Base-by-base conservation (phyloP, 2,329 filamentous ascomycete genomes). In the Ophiostoma sp. region DNA sequence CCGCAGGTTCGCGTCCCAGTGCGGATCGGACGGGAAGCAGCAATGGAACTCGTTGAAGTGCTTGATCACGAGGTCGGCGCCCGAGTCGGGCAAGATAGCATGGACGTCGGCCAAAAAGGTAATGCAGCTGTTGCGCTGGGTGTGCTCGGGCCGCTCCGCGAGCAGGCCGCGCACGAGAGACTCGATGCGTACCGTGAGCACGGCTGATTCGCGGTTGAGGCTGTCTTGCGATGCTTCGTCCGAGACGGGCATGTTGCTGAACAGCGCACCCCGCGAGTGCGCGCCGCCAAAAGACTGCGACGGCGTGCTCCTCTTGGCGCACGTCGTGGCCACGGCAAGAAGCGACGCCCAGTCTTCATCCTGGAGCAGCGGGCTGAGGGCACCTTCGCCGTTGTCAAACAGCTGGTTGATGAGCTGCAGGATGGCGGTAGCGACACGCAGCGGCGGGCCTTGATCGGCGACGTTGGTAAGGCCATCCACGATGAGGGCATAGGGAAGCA, bases 21-120 rank as follows among this genome's bases (percentile, higher is more conserved):
- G 80, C 64, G 82, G 77, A 72, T 91, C 88, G 0, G 89, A 90
- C 2, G 90, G 90, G 62, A 88, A 89, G 73, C 90, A 90, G 73
- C 86, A 88, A 63, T 88, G 82, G 71, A 89, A 89, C 67, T 90
- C 85, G 68, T 84, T 83, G 71, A 89, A 90, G 74, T 91, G 87
- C 62, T 86, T 83, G 60, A 92, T 82, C 38, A 92, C 83, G 11
- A 89, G 79, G 64, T 83, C 83, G 1, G 85, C 87, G 8, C 86
- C 85, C 4, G 84, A 83, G 74, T 92, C 87, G 5, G 87, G 87
- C 8, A 92, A 81, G 47, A 86, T 82, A 16, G 80, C 78, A 67
- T 88, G 84, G 16, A 91, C 82, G 38, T 82, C 80, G 42, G 85
- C 81, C 70, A 93, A 87, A 73, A 92, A 89, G 27, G 82, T 79